Conservation (phyloP, 2,329 filamentous ascomycete genomes). For the Mycogone perniciosa region DNA sequence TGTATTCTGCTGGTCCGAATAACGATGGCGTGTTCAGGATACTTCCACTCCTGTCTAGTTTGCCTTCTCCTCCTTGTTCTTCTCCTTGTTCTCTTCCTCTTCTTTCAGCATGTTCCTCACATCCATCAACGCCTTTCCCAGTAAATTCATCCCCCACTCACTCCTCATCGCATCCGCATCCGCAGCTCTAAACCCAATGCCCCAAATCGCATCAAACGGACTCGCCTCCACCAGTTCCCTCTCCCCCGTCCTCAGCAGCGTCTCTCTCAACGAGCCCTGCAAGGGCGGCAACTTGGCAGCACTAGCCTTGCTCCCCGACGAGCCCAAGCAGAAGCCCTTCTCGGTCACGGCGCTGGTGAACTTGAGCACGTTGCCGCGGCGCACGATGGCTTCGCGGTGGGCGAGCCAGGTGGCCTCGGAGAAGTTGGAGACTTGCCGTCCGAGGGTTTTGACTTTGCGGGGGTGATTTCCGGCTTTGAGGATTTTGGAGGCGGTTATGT, state of each 20-base stretch:
- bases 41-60: not conserved
- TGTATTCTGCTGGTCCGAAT: not conserved
- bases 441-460: conserved; percentile 45
- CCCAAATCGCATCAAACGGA: conserved; percentile 58
- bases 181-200: conserved; percentile 51
- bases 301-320: conserved; percentile 14
- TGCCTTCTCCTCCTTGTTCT: conserved; percentile 27
- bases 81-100: not conserved
- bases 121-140: conserved; percentile 57
- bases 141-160: conserved; percentile 57
- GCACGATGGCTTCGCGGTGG: conserved; percentile 48
- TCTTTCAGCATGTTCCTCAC: conserved; percentile 46
- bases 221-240: conserved; percentile 57
- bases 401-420: conserved; percentile 44
- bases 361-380: conserved; percentile 52
- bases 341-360: conserved; percentile 42
- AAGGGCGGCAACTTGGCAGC: conserved; percentile 15
- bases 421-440: conserved; percentile 49
- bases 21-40: not conserved
- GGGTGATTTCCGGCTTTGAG: conserved; percentile 39
- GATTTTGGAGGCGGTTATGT: conserved; percentile 39
- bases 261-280: conserved; percentile 36
- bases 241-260: conserved; percentile 52
- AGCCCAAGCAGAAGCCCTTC: conserved; percentile 21
- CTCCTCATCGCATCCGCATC: conserved; percentile 41